Base-by-base conservation (phyloP, 2,329 filamentous ascomycete genomes). In the Hypoxylon sp. region DNA sequence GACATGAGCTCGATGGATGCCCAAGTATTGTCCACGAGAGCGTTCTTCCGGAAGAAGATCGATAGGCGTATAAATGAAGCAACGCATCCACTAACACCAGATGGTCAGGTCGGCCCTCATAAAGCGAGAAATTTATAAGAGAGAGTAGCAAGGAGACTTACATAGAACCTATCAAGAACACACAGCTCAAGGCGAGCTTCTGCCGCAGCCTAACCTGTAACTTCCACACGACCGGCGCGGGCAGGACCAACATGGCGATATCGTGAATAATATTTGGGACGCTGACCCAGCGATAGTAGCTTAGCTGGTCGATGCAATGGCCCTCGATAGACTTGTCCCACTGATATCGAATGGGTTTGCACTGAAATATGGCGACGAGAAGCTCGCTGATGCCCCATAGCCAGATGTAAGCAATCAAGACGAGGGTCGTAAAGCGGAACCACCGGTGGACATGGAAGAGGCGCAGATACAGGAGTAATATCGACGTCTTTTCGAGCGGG, bases 111-210 rank as follows among this genome's bases (percentile, higher is more conserved):
- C 14, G 2, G 32, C 12, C 9, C 1, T 14, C 2, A 33, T 33
- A 3, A 3, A n/a, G 32, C 11, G 4, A 14, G 11, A 14, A n/a
- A 33, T 14, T 4, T 11, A 12, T n/a, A 12, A 33, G 26, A 18
- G 1, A 5, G 14, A 26, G 28, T 5, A 40, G 24, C 20, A 16
- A 26, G 26, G 22, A 8, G 24, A 14, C 67, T 60, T 44, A 67
- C 67, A 69, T 61, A 16, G 67, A 69, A 16, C 58, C 64, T 20
- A 69, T 52, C 54, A 69, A 28, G 48, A 69, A 69, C 9, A 67
- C 64, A 12, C 44, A 55, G n/a, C 30, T 64, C 48, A 69, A 38
- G 30, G 67, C 67, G 2, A 68, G 36, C 36, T 70, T 70, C 28
- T 65, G 50, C 8, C 59, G 61, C 18, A 64, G 26, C 2, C 46